Evolutionary conservation across 306 rosid genomes (phyloP), one percentile per base, ranked within the genome.

Genomic region (Rosa multiflora): DNA sequence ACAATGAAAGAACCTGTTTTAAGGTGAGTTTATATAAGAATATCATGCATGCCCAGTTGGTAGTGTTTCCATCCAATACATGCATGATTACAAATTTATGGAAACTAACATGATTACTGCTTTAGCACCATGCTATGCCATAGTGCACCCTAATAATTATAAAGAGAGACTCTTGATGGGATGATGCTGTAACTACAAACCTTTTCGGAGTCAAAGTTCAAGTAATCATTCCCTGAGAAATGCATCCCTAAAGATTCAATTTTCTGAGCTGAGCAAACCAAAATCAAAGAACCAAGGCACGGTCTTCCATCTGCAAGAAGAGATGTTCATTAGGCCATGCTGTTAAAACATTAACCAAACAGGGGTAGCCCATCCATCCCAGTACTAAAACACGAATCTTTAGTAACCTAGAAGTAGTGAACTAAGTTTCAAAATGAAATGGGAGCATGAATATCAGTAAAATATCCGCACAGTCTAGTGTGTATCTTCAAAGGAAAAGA

Each of bases 241-340:
- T 91, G 82, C 77, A 66, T 78, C 83, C 72, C 87, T 59, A 91
- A 61, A 53, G 88, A 80, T 82, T 80, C 83, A 66, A 91, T 85
- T 76, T 83, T 87, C 61, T 70, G 76, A 69, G 89, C 76, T 6
- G 99, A 83, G 80, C 90, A 87, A 78, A 92, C 83, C 89, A 95
- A 87, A 82, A 95, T 84, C 81, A 95, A 77, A 78, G 99, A 73
- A 88, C 83, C 55, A 82, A 84, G 2, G 39, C 72, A 73, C 85
- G 89, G 77, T 88, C 88, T 74, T 88, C 89, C 73, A 88, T 89
- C 99, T 95, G 96, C 73, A 84, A 76, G 47, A 66, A 85, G 56
- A 81, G 42, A 76, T 76, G 73, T 68, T 76, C 73, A 61, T 88
- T 70, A 79, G 82, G 53, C n/a, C 51, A 81, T 58, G 56, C 39